Conservation (phyloP, 495 filamentous ascomycete species). For the Parathielavia hyrcaniae region DNA sequence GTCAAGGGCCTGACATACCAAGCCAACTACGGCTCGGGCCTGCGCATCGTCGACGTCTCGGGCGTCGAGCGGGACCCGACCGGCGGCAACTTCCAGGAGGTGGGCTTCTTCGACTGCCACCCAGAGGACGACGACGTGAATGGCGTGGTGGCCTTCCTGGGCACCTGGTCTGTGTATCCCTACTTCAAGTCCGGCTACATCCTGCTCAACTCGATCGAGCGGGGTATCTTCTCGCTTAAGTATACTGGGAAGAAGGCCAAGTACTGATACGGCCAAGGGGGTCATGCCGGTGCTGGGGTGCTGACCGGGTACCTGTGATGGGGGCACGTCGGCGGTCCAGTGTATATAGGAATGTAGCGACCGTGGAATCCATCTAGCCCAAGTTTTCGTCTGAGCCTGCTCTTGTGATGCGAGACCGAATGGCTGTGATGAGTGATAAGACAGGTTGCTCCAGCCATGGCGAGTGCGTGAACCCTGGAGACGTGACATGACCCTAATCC, state of each 20-base stretch:
- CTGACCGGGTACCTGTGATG: too few species aligned
- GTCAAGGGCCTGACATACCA: slow-evolving; percentile 49
- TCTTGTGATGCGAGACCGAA: too few species aligned
- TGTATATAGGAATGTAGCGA: too few species aligned
- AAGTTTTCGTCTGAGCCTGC: too few species aligned
- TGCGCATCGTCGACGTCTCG: slow-evolving; percentile 51
- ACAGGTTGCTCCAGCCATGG: background rate
- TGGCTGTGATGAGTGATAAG: too few species aligned
- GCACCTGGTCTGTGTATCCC: slow-evolving; percentile 53
- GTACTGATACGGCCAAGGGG: background rate
- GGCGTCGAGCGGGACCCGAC: slow-evolving; percentile 50
- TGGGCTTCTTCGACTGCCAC: slow-evolving; percentile 55
- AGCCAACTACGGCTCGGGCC: slow-evolving; percentile 54
- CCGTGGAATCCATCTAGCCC: too few species aligned
- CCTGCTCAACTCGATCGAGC: slow-evolving; percentile 55
- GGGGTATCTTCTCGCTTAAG: slow-evolving; percentile 50
- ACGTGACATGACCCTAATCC: too few species aligned
- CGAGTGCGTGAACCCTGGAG: background rate
- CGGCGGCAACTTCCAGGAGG: slow-evolving; percentile 45
- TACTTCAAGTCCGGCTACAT: slow-evolving; percentile 54
- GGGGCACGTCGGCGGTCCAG: too few species aligned
- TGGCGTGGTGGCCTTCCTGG: slow-evolving; percentile 50
- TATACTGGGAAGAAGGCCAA: slow-evolving; percentile 21
- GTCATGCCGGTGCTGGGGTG: too few species aligned
- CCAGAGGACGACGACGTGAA: slow-evolving; percentile 52